These are phyloP conservation scores for Cylindrodendrum hubeiense DNA, from an alignment of 2,329 filamentous ascomycete genomes.

Conservation along the genomic window DNA sequence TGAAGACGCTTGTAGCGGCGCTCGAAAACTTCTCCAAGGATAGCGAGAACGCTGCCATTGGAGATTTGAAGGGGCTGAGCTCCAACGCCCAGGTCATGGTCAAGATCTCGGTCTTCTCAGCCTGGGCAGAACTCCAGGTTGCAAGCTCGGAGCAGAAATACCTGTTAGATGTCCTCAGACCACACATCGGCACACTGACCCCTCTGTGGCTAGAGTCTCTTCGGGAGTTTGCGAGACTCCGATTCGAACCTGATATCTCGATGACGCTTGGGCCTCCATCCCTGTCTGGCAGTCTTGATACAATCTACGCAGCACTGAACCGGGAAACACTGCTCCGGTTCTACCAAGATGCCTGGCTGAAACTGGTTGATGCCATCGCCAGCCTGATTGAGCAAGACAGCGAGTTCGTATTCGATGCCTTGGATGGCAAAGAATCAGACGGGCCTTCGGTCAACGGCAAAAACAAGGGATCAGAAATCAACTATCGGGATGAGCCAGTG, in stretches of 20 bases:
- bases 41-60: conserved; percentile 85
- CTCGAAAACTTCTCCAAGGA: conserved; percentile 92
- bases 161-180: conserved; percentile 86
- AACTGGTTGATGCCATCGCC: conserved; percentile 95
- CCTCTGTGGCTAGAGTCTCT: conserved; percentile 95
- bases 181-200: conserved; percentile 89
- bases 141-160: conserved; percentile 94
- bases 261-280: conserved; percentile 87
- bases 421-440: conserved; percentile 83
- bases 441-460: conserved; percentile 62
- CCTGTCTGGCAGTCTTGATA: conserved; percentile 87
- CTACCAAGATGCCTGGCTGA: conserved; percentile 97
- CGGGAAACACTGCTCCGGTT: conserved; percentile 93
- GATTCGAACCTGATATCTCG: conserved; percentile 98
- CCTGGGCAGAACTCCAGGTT: conserved; percentile 97
- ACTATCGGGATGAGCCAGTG: conserved; percentile 97
- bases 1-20: conserved; percentile 91
- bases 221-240: conserved; percentile 90
- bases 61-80: conserved; percentile 91
- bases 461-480: conserved; percentile 82
- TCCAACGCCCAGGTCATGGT: conserved; percentile 99
- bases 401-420: conserved; percentile 95
- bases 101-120: conserved; percentile 95
- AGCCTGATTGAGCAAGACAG: conserved; percentile 98
- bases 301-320: conserved; percentile 94